Conservation (phyloP, 148 eudicot genomes). For the Vaccinium vitisidaea region DNA sequence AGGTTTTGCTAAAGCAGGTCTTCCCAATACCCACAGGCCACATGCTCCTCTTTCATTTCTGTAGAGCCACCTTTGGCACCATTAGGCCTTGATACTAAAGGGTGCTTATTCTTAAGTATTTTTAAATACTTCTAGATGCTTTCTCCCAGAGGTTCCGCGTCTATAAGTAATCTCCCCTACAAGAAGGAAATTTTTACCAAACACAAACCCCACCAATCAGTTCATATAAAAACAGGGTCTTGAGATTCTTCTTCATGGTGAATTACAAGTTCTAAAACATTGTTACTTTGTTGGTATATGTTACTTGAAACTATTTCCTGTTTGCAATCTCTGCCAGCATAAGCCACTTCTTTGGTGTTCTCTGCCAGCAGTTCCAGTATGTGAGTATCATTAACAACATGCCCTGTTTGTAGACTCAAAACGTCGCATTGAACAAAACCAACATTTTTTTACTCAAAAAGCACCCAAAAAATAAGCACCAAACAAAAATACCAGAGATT, state of each 20-base stretch:
- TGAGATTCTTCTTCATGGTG: neutral
- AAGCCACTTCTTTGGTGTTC: neutral
- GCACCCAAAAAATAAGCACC: neutral
- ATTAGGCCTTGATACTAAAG: neutral
- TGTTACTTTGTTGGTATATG: neutral
- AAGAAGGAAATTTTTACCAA: neutral
- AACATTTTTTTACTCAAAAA: constrained; percentile 11
- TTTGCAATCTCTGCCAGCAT: neutral
- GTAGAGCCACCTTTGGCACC: neutral
- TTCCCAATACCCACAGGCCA: neutral
- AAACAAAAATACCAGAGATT: constrained; percentile 55
- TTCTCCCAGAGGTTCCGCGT: neutral
- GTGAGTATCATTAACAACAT: neutral
- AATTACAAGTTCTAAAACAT: neutral
- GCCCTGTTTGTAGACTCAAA: neutral
- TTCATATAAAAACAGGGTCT: neutral
- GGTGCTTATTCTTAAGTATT: neutral
- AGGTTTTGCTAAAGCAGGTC: neutral
- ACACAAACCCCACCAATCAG: constrained; percentile 9
- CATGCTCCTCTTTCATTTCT: neutral
- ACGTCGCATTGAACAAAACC: constrained; percentile 8
- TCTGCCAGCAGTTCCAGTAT: neutral
- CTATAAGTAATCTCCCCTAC: neutral
- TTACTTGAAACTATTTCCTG: neutral
- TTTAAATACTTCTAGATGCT: neutral